These are phyloP conservation scores for Salix viminalis DNA, from an alignment of 345 rosid genomes.

Conservation along the genomic window DNA sequence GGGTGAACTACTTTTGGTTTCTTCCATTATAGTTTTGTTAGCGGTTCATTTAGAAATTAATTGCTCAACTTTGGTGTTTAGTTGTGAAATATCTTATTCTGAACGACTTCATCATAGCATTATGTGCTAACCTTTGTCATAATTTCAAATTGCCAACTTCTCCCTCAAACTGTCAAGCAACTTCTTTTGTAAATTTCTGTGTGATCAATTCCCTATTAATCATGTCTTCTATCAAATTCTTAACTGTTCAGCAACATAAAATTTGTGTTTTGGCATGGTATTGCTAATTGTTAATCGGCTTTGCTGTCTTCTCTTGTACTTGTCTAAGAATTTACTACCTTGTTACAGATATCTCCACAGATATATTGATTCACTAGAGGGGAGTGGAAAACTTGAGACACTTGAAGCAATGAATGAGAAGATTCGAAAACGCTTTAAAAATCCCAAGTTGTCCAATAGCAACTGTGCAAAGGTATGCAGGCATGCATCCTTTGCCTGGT, in stretches of 20 bases:
- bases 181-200: not conserved
- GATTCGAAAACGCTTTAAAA: slow-evolving; percentile 87
- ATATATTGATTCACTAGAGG: slow-evolving; percentile 59
- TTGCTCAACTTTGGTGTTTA: not conserved
- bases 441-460: slow-evolving; percentile 73
- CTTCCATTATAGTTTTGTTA: not conserved
- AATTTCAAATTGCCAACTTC: not conserved
- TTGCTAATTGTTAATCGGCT: not conserved
- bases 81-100: not conserved
- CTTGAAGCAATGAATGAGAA: slow-evolving; percentile 85
- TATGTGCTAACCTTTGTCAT: not conserved
- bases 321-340: slow-evolving; percentile 7
- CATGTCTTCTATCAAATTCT: not conserved
- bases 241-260: not conserved
- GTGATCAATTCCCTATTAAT: not conserved
- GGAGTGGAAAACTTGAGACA: slow-evolving; percentile 65
- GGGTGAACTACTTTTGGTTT: not conserved
- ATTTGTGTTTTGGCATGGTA: not conserved
- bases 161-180: not conserved
- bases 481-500: slow-evolving; percentile 94
- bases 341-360: slow-evolving; percentile 65
- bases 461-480: slow-evolving; percentile 80
- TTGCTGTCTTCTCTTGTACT: not conserved
- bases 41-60: too few species aligned
- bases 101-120: not conserved